Percentiles rank a stretch among this genome's conserved stretches.
These are phyloP conservation scores for Gonapodya sp. DNA, from an alignment of 192 early-diverging fungal genomes.

Conservation along the genomic window DNA sequence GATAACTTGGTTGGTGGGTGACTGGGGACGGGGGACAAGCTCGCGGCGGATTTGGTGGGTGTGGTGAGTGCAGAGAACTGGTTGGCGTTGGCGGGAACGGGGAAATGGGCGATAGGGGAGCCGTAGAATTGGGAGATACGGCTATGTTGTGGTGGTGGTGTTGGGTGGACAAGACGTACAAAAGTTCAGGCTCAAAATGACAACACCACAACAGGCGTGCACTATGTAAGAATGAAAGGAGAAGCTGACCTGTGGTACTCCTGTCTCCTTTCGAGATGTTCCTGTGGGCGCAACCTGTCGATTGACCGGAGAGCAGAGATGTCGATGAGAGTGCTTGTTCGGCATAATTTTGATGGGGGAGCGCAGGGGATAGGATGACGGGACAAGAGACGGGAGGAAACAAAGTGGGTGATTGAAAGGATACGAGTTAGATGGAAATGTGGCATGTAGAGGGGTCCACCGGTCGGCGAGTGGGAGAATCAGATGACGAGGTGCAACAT, in stretches of 20 bases:
- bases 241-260: neutral
- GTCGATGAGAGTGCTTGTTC: neutral
- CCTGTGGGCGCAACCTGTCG: neutral
- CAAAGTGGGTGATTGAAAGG: neutral
- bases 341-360: neutral
- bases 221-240: no score
- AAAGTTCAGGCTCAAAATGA: no score
- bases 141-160: neutral
- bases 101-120: neutral
- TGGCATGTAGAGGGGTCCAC: no score
- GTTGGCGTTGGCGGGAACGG: neutral
- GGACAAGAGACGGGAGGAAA: neutral
- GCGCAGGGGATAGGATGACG: neutral
- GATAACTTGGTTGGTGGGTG: neutral
- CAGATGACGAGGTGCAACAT: no score
- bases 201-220: no score
- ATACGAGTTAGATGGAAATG: no score
- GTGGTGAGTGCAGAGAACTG: neutral
- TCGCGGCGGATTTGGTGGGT: neutral
- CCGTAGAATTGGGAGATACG: neutral
- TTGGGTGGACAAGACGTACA: neutral
- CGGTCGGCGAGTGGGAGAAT: no score
- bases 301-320: neutral
- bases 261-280: neutral
- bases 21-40: neutral